Evolutionary conservation across 2,329 filamentous ascomycete genomes (phyloP), one percentile per base, ranked within the genome.

Genomic region (Trichothecium sympodiale): DNA sequence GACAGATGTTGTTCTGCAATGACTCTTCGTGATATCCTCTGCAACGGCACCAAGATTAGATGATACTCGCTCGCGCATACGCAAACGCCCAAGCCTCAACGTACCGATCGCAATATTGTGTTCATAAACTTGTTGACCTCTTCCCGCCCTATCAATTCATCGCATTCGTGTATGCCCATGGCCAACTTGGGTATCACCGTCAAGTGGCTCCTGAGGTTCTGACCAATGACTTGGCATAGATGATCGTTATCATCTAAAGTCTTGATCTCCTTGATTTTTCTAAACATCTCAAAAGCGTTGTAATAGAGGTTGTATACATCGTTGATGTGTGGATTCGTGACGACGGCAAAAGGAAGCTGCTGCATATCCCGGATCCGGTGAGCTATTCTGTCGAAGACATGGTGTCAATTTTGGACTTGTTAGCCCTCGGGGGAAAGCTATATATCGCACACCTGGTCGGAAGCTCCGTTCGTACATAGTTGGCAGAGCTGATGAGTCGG

Each of bases 311-410:
- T 86, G 61, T 98, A 98, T 25, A 96, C 91, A 45, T 93, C 80
- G 53, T 83, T 86, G 43, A 98, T 83, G 57, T 98, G 86, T 6
- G 77, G 77, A 51, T 98, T 98, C n/a, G 84, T 88, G 33, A 96
- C 85, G 37, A 96, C 89, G 27, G 91, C 84, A 54, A 94, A 98
- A 14, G 91, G 91, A 29, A 98, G 69, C 43, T 84, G 88, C 59
- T 98, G 91, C 75, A 98, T 96, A 56, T 98, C 89, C 40, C 93
- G 85, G 43, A 98, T 79, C 25, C 91, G 83, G 60, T 98, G 91
- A 14, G 89, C 86, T 46, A 96, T 76, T 47, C 86, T 89, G 45
- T 34, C 14, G 15, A 31, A 5, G 15, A 6, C 5, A 17, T 13
- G 31, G 12, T n/a, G n/a, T 29, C 28, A 29, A 13, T 29, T n/a